A percentile compares a stretch with the other conserved stretches of the same genome.
phyloP scores from a whole-genome alignment of 140 eudicot genomes.

The Flaveria floridana region DNA sequence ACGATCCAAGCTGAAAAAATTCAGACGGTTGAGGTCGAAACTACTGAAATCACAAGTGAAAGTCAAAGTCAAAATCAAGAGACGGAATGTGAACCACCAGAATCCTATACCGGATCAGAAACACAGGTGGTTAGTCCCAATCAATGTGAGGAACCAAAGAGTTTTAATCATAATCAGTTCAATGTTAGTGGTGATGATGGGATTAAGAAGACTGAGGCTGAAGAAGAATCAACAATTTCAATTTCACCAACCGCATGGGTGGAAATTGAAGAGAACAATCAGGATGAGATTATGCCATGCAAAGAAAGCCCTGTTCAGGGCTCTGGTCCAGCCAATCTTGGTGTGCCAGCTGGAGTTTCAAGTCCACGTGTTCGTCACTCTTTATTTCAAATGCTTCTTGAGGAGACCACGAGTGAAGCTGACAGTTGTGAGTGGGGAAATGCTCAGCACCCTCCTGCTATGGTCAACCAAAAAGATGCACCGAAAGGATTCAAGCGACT shows the following conservation, averaged over 20 bases:
- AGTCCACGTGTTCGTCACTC: slow-evolving; percentile 94
- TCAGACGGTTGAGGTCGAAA: slow-evolving; percentile 32
- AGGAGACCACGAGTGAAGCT: slow-evolving; percentile 79
- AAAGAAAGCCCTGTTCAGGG: slow-evolving; percentile 40
- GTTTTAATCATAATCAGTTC: slow-evolving; percentile 27
- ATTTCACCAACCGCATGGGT: slow-evolving; percentile 95
- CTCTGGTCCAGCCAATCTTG: slow-evolving; percentile 36
- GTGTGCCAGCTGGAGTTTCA: slow-evolving; percentile 36
- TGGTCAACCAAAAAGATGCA: slow-evolving; percentile 86
- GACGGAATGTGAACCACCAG: slow-evolving; percentile 35
- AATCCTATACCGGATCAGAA: slow-evolving; percentile 29
- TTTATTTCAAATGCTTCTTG: slow-evolving; percentile 93
- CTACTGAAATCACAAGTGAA: slow-evolving; percentile 35
- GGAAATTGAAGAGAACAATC: slow-evolving; percentile 69
- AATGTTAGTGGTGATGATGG: slow-evolving; percentile 29
- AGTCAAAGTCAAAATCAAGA: slow-evolving; percentile 42
- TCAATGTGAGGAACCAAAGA: slow-evolving; percentile 40
- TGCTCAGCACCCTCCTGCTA: slow-evolving; percentile 79
- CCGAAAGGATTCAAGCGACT: slow-evolving; percentile 94
- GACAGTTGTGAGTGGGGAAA: slow-evolving; percentile 91
- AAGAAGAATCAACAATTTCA: slow-evolving; percentile 57
- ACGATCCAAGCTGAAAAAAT: slow-evolving; percentile 34
- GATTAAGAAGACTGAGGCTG: slow-evolving; percentile 29
- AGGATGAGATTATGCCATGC: slow-evolving; percentile 49
- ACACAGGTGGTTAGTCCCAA: slow-evolving; percentile 29